Base-by-base conservation (phyloP, 2,329 filamentous ascomycete genomes). In the Sporothrix schenckii region DNA sequence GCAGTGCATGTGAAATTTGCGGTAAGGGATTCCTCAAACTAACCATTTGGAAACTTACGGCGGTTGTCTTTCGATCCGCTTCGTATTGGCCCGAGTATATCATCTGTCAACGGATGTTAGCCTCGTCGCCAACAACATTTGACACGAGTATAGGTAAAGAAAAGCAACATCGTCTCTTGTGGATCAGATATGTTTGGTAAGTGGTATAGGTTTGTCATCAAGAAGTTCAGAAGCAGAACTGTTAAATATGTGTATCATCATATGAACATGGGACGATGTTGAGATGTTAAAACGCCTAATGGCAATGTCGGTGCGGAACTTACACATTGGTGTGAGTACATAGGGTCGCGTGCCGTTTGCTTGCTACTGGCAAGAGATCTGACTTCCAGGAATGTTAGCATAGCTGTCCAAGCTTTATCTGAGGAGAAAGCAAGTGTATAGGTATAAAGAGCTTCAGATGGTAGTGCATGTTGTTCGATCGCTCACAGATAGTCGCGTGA, bases 211-310 rank as follows among this genome's bases (percentile, higher is more conserved):
- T 80, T 66, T 77, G 79, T 89, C 88, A 86, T 89, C 88, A 90
- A 81, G 80, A 75, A 77, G 76, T 87, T 91, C 89, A 91, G 89
- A 86, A 91, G 89, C 89, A 91, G 89, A 91, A 91, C 89, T 91
- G 89, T 85, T 85, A 79, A 80, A 82, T 67, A 80, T 74, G 76
- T 81, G 83, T 88, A 82, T 91, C 88, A 91, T 91, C 89, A 90
- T 83, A 77, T 79, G 84, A 79, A 84, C 80, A 78, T 72, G 72
- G 68, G 66, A 60, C 58, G 70, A 44, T 21, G 41, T 44, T 44
- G 21, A 27, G 24, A 5, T 54, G 58, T 5, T 34, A 44, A 44
- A 14, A 19, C 14, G 47, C n/a, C n/a, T 24, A 11, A 50, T n/a
- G 21, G 39, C 53, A 39, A 24, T 39, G 50, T 16, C n/a, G n/a